Evolutionary conservation across 2,329 filamentous ascomycete genomes (phyloP).

Genomic region (Cordyceps farinosa): DNA sequence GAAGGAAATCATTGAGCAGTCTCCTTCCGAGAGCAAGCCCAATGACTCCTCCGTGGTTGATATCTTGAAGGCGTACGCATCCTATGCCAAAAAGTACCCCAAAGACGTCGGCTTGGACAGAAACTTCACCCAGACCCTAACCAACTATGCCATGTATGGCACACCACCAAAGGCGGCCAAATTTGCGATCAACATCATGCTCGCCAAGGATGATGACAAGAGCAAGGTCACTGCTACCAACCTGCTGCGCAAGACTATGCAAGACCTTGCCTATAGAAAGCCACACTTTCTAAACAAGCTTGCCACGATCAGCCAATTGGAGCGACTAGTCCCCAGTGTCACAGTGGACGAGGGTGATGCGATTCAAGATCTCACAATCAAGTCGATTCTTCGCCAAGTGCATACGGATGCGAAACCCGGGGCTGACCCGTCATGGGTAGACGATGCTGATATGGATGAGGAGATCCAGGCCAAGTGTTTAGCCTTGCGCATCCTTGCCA

Average conservation of each 20-base stretch:
- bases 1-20: constrained; percentile 76
- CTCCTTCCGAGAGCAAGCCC: constrained; percentile 63
- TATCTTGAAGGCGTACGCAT: constrained; percentile 88
- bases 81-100: constrained; percentile 82
- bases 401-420: constrained; percentile 55
- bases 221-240: constrained; percentile 79
- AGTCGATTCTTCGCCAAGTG: constrained; percentile 68
- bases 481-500: constrained; percentile 81
- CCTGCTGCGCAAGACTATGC: constrained; percentile 70
- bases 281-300: constrained; percentile 74
- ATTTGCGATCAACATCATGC: constrained; percentile 86
- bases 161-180: constrained; percentile 81
- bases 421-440: constrained; percentile 61
- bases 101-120: constrained; percentile 77
- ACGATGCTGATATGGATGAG: constrained; percentile 66
- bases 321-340: constrained; percentile 68
- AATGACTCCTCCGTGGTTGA: constrained; percentile 78
- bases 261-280: constrained; percentile 68
- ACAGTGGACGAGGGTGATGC: constrained; percentile 69
- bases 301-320: constrained; percentile 68
- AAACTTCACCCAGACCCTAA: constrained; percentile 76
- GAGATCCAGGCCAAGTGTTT: constrained; percentile 81
- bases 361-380: constrained; percentile 75
- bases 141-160: constrained; percentile 79
- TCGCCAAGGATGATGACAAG: constrained; percentile 70